Conservation (phyloP, 441 rosid genomes). For the Gossypium schwendimanii region DNA sequence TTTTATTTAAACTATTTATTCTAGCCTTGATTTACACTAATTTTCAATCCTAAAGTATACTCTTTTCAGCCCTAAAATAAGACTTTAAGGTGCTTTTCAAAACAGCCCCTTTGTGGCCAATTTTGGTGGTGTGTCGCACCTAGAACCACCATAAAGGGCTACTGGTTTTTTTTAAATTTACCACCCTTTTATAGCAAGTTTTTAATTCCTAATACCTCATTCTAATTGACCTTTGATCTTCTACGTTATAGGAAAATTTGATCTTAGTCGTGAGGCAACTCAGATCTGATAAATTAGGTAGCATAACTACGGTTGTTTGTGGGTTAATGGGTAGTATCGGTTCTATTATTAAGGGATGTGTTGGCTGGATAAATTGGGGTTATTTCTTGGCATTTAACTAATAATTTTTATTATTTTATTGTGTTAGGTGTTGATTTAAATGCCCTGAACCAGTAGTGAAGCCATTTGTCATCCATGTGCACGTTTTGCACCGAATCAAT, state of each 20-base stretch:
- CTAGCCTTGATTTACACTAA: no score
- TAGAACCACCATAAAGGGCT: background rate
- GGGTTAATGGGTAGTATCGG: background rate
- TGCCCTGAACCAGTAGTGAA: background rate
- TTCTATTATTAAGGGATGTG: background rate
- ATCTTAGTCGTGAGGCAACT: background rate
- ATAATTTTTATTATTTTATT: no score
- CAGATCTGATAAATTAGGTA: background rate
- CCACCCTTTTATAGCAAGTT: background rate
- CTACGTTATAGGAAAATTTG: background rate
- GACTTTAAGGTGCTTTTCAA: background rate
- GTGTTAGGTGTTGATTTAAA: background rate
- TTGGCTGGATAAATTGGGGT: background rate
- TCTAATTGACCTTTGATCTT: background rate
- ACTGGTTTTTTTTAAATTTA: background rate
- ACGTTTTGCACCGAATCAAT: background rate
- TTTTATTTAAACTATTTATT: no score
- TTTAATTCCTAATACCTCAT: background rate
- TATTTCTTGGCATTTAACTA: background rate
- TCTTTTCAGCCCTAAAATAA: no score
- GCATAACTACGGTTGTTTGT: background rate
- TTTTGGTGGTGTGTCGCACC: background rate
- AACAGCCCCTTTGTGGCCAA: background rate
- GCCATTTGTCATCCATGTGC: background rate
- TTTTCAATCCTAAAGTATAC: no score